A percentile compares a stretch with the other conserved stretches of the same genome.
phyloP scores from a whole-genome alignment of 345 rosid species.

The Salix caprea region DNA sequence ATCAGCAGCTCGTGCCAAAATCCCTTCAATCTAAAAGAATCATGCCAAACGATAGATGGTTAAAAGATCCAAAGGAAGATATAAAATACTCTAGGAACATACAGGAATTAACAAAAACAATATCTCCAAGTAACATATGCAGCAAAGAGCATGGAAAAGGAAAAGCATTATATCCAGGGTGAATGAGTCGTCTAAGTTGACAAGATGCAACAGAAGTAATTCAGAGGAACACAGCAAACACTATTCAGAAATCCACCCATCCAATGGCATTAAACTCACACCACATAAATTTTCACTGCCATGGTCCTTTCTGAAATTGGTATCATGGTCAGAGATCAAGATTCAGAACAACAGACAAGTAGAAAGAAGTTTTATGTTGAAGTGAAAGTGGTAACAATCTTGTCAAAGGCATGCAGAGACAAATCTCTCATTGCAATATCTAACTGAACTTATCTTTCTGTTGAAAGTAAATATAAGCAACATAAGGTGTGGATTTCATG shows the following conservation, averaged over 20 bases:
- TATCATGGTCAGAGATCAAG: too few species aligned
- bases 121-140: neutral
- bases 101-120: neutral
- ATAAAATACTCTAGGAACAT: neutral
- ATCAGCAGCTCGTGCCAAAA: constrained; percentile 69
- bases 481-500: too few species aligned
- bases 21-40: constrained; percentile 69
- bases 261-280: neutral
- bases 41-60: constrained; percentile 1
- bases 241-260: neutral
- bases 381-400: too few species aligned
- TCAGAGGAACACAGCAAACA: neutral
- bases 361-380: too few species aligned
- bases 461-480: too few species aligned
- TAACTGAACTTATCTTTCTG: too few species aligned
- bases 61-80: neutral
- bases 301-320: too few species aligned
- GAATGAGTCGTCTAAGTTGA: neutral
- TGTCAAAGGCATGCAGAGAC: too few species aligned
- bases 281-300: too few species aligned
- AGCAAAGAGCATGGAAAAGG: neutral
- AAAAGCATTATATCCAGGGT: too few species aligned
- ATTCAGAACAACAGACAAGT: too few species aligned
- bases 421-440: too few species aligned
- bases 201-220: neutral